Percentiles rank a stretch among this genome's conserved stretches.
These are phyloP conservation scores for Rugosomyces carneus DNA, from an alignment of 1,284 basidiomycete genomes.

Conservation along the genomic window DNA sequence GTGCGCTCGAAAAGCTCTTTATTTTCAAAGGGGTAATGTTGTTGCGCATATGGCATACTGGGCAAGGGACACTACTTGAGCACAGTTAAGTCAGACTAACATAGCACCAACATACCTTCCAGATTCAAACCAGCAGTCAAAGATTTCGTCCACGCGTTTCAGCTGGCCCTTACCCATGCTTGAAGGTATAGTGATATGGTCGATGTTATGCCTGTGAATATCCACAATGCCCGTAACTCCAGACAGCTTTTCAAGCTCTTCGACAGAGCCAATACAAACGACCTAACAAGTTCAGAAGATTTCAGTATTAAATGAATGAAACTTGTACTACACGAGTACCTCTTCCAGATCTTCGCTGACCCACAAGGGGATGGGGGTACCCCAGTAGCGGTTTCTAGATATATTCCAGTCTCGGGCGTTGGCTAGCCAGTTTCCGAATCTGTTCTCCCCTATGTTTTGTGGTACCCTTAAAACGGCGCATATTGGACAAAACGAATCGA, in stretches of 20 bases:
- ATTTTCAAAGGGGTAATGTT: constrained; percentile 98
- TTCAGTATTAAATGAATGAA: not conserved
- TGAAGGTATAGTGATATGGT: constrained; percentile 95
- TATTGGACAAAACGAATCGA: constrained; percentile 1
- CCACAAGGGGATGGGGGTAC: constrained; percentile 97
- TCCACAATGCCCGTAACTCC: constrained; percentile 87
- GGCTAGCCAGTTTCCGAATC: constrained; percentile 96
- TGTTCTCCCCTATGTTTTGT: constrained; percentile 81
- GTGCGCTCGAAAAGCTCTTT: constrained; percentile 79
- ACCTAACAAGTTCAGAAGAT: constrained; percentile 44
- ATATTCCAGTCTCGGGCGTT: constrained; percentile 99
- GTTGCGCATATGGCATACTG: constrained; percentile 98
- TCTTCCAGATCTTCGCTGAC: constrained; percentile 91
- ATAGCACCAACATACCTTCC: constrained; percentile 63
- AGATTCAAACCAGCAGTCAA: constrained; percentile 99
- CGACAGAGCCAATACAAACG: constrained; percentile 84
- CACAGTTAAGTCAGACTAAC: constrained; percentile 7
- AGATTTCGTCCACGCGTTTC: constrained; percentile 92
- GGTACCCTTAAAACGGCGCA: constrained; percentile 67
- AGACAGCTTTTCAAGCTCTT: constrained; percentile 83
- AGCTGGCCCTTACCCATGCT: constrained; percentile 84
- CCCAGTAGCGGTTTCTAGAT: constrained; percentile 99
- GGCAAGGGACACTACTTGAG: not conserved
- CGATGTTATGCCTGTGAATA: constrained; percentile 92
- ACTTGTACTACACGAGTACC: constrained; percentile 39